These are phyloP conservation scores for Priceomyces melissophilus DNA, from an alignment of 805 yeast species.

Conservation along the genomic window DNA sequence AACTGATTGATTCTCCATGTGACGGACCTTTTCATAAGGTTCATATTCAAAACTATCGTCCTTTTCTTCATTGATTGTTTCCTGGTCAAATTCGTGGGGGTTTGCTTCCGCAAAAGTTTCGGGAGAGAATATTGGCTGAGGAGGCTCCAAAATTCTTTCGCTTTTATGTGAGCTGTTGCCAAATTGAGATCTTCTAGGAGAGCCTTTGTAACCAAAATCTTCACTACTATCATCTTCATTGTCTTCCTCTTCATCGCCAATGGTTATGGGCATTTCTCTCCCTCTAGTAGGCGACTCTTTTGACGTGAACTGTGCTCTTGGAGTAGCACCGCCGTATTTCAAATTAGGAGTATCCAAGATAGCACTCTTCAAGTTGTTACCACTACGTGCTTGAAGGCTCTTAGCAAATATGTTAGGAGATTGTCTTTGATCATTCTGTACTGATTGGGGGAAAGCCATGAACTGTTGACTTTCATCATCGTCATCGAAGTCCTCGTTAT, in stretches of 20 bases:
- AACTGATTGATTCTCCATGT: slow-evolving; percentile 30
- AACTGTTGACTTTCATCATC: slow-evolving; percentile 23
- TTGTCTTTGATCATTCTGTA: slow-evolving; percentile 27
- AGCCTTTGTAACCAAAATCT: slow-evolving; percentile 25
- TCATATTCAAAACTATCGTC: slow-evolving; percentile 28
- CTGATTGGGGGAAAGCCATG: slow-evolving; percentile 27
- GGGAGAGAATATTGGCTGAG: slow-evolving; percentile 64
- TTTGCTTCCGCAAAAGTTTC: slow-evolving; percentile 61
- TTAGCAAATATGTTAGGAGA: slow-evolving; percentile 45
- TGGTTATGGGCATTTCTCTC: slow-evolving; percentile 43
- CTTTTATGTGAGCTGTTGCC: slow-evolving; percentile 36
- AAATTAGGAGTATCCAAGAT: slow-evolving; percentile 28
- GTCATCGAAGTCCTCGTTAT: slow-evolving; percentile 12
- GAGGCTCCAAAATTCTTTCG: slow-evolving; percentile 55
- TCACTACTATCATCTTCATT: slow-evolving; percentile 28
- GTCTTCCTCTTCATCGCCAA: slow-evolving; percentile 13
- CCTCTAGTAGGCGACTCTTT: slow-evolving; percentile 71
- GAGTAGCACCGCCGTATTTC: slow-evolving; percentile 33
- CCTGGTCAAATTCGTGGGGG: slow-evolving; percentile 26
- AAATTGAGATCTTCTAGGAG: slow-evolving; percentile 33
- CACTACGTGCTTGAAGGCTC: slow-evolving; percentile 25
- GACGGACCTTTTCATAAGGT: slow-evolving; percentile 33
- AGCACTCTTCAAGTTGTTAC: slow-evolving; percentile 13
- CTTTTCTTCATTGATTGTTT: slow-evolving; percentile 28
- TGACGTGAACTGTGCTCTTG: slow-evolving; percentile 65